A percentile compares a stretch with the other conserved stretches of the same genome.
Conservation (phyloP, 345 rosid genomes). For the Lumnitzera racemosa region DNA sequence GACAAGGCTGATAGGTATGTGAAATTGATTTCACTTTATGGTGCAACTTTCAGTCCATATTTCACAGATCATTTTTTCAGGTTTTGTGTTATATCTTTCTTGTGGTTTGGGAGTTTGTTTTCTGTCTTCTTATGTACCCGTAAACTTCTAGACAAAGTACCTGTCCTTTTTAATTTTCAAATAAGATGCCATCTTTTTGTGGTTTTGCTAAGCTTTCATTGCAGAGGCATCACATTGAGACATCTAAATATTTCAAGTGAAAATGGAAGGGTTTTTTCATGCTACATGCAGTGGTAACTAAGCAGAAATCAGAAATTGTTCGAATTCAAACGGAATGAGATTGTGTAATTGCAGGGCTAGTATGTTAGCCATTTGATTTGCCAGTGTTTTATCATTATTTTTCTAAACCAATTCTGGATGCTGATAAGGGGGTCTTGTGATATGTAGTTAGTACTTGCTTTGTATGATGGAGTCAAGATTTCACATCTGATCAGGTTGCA, state of each 20-base stretch:
- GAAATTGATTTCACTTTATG: background rate
- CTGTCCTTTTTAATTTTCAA: background rate
- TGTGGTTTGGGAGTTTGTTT: too few relatives aligned
- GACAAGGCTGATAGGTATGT: constrained; percentile 79
- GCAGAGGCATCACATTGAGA: background rate
- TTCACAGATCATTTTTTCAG: background rate
- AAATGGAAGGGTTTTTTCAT: background rate
- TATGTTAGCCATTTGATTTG: too few relatives aligned
- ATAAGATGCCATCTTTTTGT: background rate
- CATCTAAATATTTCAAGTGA: background rate
- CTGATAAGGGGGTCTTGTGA: too few relatives aligned
- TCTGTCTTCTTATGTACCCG: too few relatives aligned
- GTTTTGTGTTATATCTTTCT: background rate
- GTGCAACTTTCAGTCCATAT: background rate
- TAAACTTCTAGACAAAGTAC: too few relatives aligned
- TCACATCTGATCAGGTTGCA: too few relatives aligned
- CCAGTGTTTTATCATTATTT: too few relatives aligned
- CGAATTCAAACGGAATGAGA: background rate
- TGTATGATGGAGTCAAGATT: too few relatives aligned
- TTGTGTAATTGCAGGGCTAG: background rate
- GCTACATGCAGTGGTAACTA: background rate
- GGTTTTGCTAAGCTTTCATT: background rate
- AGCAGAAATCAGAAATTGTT: background rate
- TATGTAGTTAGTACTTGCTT: too few relatives aligned
- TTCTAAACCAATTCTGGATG: too few relatives aligned